Conservation (phyloP, 139 green algal genomes). For the Chlorella sp. region DNA sequence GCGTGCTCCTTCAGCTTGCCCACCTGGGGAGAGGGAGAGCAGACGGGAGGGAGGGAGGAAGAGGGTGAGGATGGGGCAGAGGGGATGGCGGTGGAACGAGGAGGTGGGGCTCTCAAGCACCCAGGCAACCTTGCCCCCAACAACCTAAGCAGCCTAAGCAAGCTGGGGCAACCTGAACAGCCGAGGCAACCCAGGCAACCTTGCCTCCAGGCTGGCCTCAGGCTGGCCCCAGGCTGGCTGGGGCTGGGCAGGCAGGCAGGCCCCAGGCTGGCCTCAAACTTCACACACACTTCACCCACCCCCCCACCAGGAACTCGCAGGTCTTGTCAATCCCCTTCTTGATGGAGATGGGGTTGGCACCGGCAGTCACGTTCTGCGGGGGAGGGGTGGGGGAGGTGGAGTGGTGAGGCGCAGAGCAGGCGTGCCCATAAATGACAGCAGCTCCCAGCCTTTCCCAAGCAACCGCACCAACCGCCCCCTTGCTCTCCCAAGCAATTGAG, state of each 20-base stretch:
- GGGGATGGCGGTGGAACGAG: neutral
- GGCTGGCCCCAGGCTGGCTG: no score
- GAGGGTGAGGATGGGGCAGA: neutral
- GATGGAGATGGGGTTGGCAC: conserved; percentile 94
- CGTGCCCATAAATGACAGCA: no score
- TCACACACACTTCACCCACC: neutral
- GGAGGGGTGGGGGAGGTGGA: neutral
- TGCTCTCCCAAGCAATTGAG: no score
- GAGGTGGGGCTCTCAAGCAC: neutral
- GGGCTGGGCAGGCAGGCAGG: no score
- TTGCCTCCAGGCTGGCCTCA: no score
- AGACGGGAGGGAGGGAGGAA: neutral
- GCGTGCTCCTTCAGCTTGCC: conserved; percentile 85
- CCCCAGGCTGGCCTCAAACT: no score
- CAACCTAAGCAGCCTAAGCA: no score
- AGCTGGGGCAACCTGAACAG: no score
- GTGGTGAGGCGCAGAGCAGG: neutral
- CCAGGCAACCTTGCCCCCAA: no score
- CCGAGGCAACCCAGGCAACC: no score
- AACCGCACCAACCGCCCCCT: neutral
- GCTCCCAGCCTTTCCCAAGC: neutral
- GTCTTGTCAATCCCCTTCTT: conserved; percentile 99
- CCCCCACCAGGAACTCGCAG: conserved; percentile 76
- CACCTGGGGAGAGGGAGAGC: neutral
- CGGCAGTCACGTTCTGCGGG: conserved; percentile 84